Conservation (phyloP, 345 rosid genomes). For the Excoecaria cochinchinensis region DNA sequence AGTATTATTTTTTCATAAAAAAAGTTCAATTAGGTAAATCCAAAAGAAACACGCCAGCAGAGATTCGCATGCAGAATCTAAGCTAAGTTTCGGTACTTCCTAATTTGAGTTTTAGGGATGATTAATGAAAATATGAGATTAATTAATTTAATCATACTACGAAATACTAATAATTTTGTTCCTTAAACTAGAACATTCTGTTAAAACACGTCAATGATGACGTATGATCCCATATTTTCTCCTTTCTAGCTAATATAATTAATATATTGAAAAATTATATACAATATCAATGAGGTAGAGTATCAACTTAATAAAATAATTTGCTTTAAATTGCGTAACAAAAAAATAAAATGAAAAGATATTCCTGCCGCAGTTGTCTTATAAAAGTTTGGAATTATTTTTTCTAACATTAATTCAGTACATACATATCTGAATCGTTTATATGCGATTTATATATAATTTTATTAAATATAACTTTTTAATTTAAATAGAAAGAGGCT, state of each 20-base stretch:
- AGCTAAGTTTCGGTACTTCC: no score
- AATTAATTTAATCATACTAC: not conserved
- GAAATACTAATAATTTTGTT: not conserved
- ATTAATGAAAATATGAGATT: not conserved
- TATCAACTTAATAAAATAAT: not conserved
- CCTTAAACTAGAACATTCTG: not conserved
- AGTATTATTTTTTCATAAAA: no score
- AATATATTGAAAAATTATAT: not conserved
- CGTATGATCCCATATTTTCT: not conserved
- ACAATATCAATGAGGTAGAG: not conserved
- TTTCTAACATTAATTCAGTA: no score
- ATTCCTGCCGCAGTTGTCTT: not conserved
- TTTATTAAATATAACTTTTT: no score
- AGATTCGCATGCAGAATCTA: no score
- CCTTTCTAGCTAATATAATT: not conserved
- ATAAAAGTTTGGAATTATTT: no score
- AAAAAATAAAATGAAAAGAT: not conserved
- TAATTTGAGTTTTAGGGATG: no score
- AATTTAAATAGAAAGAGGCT: not conserved
- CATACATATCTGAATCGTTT: no score
- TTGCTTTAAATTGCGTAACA: not conserved
- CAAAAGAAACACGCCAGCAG: no score
- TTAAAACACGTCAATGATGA: slow-evolving; percentile 1
- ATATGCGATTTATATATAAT: no score
- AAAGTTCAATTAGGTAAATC: no score